Conservation (phyloP, 306 rosid genomes). For the Prunus persica region Prunus_persica_NCBIv2 NC_034013.1:13170501-13171000, state of each 20-base stretch:
- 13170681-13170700: too few relatives aligned
- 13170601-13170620: too few relatives aligned
- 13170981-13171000: slow-evolving; percentile 74
- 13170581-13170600: too few relatives aligned
- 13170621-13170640: too few relatives aligned
- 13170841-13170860: slow-evolving; percentile 77
- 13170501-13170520: accelerated
- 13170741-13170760: too few relatives aligned
- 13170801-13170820: slow-evolving; percentile 79
- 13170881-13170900: slow-evolving; percentile 29
- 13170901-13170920: slow-evolving; percentile 39
- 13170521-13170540: accelerated
- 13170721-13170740: too few relatives aligned
- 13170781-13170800: slow-evolving; percentile 48
- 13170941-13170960: slow-evolving; percentile 43
- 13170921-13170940: slow-evolving; percentile 44
- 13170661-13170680: too few relatives aligned
- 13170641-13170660: too few relatives aligned
- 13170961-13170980: slow-evolving; percentile 47
- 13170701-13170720: too few relatives aligned
- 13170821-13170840: slow-evolving; percentile 80
- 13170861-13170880: slow-evolving; percentile 62
- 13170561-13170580: accelerated
- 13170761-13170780: too few relatives aligned
- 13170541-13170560: too few relatives aligned